Conservation (phyloP, 2,329 filamentous ascomycete species). For the Colletotrichum chlorophyti region DNA sequence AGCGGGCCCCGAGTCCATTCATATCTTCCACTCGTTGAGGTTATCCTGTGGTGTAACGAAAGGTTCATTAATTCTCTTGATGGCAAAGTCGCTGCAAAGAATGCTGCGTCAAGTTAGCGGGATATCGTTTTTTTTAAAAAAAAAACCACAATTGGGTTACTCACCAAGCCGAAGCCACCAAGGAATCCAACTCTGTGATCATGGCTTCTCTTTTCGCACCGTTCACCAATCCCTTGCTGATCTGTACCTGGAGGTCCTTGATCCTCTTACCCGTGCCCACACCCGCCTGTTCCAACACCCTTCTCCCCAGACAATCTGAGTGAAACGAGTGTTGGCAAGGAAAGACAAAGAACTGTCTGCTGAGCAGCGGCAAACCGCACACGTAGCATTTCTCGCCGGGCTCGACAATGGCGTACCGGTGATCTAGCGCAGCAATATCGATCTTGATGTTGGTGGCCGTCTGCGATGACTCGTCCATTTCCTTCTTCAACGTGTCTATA, state of each 20-base stretch:
- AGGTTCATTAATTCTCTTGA: conserved; percentile 92
- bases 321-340: conserved; percentile 98
- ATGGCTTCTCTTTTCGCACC: conserved; percentile 80
- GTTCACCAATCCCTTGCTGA: conserved; percentile 76
- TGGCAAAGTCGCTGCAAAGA: conserved; percentile 91
- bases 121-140: not conserved
- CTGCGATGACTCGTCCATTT: conserved; percentile 93
- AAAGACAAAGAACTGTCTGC: conserved; percentile 96
- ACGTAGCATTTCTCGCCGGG: conserved; percentile 94
- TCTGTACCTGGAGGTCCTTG: conserved; percentile 82
- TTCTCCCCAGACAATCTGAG: conserved; percentile 87
- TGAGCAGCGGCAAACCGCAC: conserved; percentile 84
- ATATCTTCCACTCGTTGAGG: conserved; percentile 80
- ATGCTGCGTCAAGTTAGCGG: conserved; percentile 66
- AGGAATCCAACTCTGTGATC: conserved; percentile 86
- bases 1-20: conserved; percentile 31
- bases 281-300: conserved; percentile 83
- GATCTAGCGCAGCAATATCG: conserved; percentile 85
- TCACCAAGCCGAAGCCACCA: conserved; percentile 90
- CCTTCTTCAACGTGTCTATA: conserved; percentile 85
- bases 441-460: conserved; percentile 91
- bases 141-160: conserved; percentile 33
- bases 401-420: conserved; percentile 94
- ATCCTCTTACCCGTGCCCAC: conserved; percentile 80
- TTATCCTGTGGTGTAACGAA: conserved; percentile 81